Base-by-base conservation (phyloP, 2,329 filamentous ascomycete genomes). In the Falciphora oryzae region DNA sequence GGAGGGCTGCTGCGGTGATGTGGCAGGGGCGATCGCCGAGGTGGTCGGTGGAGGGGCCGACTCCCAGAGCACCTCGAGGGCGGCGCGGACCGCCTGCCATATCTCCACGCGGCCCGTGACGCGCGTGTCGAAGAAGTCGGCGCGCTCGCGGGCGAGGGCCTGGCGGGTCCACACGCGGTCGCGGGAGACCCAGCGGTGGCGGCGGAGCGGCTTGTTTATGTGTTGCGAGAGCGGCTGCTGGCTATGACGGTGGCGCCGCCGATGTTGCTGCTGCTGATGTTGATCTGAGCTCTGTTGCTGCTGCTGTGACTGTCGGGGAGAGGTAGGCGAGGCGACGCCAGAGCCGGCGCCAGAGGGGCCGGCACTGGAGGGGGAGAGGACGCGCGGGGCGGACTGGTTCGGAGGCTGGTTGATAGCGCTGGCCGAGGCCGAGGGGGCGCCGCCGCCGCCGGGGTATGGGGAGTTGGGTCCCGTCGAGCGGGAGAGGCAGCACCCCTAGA, bases 101-200 rank as follows among this genome's bases (percentile, higher is more conserved):
- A 95, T 84, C 75, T 97, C 91, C 5, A 83, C 72, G 4, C 86
- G 83, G 2, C 92, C 92, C 0, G 89, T 90, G 22, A 96, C 91
- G 60, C 92, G 82, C 1, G 93, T 97, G 67, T 97, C 93, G 76
- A 96, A 98, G 80, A 96, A 97, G 67, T 92, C 92, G 61, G 78
- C 79, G 61, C 94, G 85, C 77, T 97, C 91, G 38, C 81, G 82
- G 65, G 87, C 85, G 2, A 97, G 80, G 63, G 89, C 80, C 22
- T 77, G 73, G n/a, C 84, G 85, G 1, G 90, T 93, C 91, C 91
- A 96, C 22, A 78, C 76, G 27, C 85, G 85, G 63, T 82, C 81
- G 67, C 82, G 83, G 65, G 88, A 85, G 16, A 79, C 79, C 90
- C 90, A 93, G 64, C 83, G 77, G 69, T 90, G 89, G 0, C 81